phyloP scores from a whole-genome alignment of 148 eudicot species.

The Fagopyrum tataricum region DNA sequence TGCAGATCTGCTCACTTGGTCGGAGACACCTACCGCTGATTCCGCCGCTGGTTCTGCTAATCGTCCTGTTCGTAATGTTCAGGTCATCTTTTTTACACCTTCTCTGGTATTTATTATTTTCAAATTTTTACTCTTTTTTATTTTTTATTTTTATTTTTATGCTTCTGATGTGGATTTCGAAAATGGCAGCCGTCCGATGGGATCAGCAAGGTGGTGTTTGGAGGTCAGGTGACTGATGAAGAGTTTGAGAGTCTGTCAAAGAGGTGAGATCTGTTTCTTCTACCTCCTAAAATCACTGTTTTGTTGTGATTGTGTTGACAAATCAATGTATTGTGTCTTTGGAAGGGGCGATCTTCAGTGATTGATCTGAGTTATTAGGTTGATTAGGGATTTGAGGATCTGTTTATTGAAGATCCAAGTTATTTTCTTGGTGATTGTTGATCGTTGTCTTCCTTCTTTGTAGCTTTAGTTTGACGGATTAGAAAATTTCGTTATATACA shows the following conservation, averaged over 20 bases:
- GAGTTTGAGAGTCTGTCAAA: slow-evolving; percentile 18
- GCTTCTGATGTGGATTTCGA: not conserved
- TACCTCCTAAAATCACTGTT: not conserved
- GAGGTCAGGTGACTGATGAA: slow-evolving; percentile 21
- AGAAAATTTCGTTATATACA: not conserved
- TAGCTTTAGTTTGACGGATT: not conserved
- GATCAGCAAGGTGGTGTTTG: slow-evolving; percentile 21
- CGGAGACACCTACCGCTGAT: slow-evolving; percentile 15
- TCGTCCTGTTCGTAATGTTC: slow-evolving; percentile 19
- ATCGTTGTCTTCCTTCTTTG: not conserved
- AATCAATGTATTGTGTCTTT: not conserved
- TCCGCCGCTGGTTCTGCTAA: slow-evolving; percentile 12
- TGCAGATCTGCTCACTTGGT: slow-evolving; percentile 22
- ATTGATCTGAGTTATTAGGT: not conserved
- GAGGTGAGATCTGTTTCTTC: slow-evolving; percentile 16
- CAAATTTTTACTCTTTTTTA: not conserved
- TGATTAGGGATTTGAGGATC: not conserved
- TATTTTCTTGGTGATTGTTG: not conserved
- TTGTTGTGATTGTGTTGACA: not conserved
- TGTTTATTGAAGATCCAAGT: slow-evolving; percentile 3
- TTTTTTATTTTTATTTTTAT: too few relatives aligned
- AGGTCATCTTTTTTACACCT: slow-evolving; percentile 7
- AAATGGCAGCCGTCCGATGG: slow-evolving; percentile 23
- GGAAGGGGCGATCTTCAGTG: not conserved
- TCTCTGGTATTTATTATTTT: not conserved